These are phyloP conservation scores for Lachnum nothofagi DNA, from an alignment of 2,329 filamentous ascomycete genomes.

Conservation along the genomic window DNA sequence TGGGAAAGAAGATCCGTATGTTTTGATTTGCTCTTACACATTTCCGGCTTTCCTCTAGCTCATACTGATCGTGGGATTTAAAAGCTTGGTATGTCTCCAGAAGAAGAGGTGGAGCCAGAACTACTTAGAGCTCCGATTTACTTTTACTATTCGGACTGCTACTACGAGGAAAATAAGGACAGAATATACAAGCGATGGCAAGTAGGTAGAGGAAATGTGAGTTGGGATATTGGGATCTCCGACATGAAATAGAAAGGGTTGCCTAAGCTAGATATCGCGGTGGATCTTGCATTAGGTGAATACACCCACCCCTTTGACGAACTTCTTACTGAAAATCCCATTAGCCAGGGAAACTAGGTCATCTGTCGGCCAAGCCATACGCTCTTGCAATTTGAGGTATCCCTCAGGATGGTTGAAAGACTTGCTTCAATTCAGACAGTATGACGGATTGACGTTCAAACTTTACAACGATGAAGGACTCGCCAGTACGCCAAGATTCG, in stretches of 20 bases:
- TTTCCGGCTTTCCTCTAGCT: neutral
- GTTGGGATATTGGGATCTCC: conserved; percentile 20
- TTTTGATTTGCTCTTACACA: neutral
- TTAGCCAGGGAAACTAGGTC: too few species aligned
- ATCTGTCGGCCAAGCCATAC: neutral
- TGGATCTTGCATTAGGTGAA: conserved; percentile 1
- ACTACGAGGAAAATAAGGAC: conserved; percentile 14
- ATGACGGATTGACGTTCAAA: conserved; percentile 8
- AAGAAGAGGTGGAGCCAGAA: neutral
- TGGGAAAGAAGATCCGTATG: conserved; percentile 20
- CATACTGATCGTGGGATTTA: neutral
- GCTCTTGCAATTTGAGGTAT: neutral
- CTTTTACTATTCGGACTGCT: conserved; percentile 23
- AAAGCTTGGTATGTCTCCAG: conserved; percentile 17
- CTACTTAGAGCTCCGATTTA: conserved; percentile 12
- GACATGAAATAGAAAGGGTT: conserved; percentile 15
- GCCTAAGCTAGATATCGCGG: conserved; percentile 14
- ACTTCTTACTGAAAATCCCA: neutral
- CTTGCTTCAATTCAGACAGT: conserved; percentile 13
- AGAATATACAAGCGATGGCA: conserved; percentile 18
- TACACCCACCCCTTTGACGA: neutral
- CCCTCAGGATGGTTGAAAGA: conserved; percentile 2
- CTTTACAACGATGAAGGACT: conserved; percentile 10
- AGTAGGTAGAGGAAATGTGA: conserved; percentile 13
- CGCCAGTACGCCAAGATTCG: neutral